Conservation (phyloP, 2,329 filamentous ascomycete genomes). For the Aspergillus phoenicis region DNA sequence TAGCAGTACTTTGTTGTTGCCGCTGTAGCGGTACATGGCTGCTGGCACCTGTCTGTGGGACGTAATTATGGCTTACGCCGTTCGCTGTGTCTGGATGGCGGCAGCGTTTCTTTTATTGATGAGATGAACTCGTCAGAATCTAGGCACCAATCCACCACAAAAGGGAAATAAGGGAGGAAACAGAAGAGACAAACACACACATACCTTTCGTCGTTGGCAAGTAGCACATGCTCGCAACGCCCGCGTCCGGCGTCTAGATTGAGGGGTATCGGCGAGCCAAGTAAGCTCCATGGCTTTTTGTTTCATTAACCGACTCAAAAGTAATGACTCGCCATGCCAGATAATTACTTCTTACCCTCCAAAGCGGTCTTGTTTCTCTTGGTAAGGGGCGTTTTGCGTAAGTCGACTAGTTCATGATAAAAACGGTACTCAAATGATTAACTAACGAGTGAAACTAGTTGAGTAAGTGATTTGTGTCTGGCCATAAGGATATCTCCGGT, state of each 20-base stretch:
- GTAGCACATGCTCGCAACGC: conserved; percentile 35
- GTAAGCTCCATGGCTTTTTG: conserved; percentile 34
- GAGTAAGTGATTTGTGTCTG: too few species aligned
- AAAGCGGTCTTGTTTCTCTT: too few species aligned
- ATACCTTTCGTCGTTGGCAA: conserved; percentile 38
- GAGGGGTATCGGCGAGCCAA: conserved; percentile 39
- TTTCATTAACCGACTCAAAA: neutral
- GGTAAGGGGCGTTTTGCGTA: too few species aligned
- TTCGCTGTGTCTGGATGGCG: conserved; percentile 28
- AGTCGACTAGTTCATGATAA: too few species aligned
- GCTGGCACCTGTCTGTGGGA: neutral
- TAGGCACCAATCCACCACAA: neutral
- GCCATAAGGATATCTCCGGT: neutral
- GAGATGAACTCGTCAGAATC: neutral
- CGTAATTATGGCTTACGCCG: conserved; percentile 1
- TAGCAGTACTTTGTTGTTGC: neutral
- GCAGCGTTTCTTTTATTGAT: conserved; percentile 34
- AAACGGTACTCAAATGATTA: too few species aligned
- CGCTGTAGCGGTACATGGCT: neutral
- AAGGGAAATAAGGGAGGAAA: neutral
- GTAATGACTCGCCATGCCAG: neutral
- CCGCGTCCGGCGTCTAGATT: conserved; percentile 35
- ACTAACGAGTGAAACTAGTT: too few species aligned
- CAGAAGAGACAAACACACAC: neutral
- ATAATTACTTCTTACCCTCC: too few species aligned